Conservation (phyloP, 768 basidiomycete genomes). For the Hygrocybe punicea region DNA sequence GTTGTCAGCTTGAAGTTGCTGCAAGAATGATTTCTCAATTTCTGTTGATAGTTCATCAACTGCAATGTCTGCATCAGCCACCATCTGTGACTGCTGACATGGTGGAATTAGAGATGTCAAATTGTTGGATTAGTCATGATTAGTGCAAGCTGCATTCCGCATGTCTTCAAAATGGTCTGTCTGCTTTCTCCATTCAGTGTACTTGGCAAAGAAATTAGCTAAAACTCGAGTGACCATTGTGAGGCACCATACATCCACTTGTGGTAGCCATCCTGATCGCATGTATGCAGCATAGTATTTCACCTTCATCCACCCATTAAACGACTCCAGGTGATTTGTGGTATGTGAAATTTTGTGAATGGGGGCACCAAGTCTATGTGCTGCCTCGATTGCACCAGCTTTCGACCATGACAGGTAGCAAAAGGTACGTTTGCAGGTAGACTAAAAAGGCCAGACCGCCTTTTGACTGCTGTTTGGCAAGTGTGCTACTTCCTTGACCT, state of each 20-base stretch:
- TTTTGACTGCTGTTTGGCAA: conserved; percentile 13
- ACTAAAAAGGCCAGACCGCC: conserved; percentile 20
- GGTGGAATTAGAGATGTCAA: too few species aligned
- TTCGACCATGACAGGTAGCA: conserved; percentile 26
- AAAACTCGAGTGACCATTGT: conserved; percentile 17
- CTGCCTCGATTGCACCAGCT: conserved; percentile 12
- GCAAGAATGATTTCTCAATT: neutral
- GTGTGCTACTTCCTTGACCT: neutral
- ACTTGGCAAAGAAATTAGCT: conserved; percentile 20
- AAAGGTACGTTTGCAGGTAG: conserved; percentile 18
- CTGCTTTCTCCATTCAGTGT: neutral
- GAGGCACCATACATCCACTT: conserved; percentile 17
- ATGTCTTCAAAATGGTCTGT: neutral
- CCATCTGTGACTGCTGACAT: too few species aligned
- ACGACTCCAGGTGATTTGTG: conserved; percentile 36
- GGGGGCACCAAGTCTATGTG: conserved; percentile 19
- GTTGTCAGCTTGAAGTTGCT: neutral
- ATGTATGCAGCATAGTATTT: conserved; percentile 24
- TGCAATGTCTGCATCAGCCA: neutral
- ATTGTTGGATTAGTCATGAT: neutral
- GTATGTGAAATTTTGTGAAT: conserved; percentile 26
- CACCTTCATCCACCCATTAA: conserved; percentile 32
- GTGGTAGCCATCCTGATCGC: conserved; percentile 16
- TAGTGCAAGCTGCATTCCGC: neutral
- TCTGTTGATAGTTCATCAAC: neutral